Conservation (phyloP, 108 stramenopile genomes). For the Pseudonitzschia pungens region DNA sequence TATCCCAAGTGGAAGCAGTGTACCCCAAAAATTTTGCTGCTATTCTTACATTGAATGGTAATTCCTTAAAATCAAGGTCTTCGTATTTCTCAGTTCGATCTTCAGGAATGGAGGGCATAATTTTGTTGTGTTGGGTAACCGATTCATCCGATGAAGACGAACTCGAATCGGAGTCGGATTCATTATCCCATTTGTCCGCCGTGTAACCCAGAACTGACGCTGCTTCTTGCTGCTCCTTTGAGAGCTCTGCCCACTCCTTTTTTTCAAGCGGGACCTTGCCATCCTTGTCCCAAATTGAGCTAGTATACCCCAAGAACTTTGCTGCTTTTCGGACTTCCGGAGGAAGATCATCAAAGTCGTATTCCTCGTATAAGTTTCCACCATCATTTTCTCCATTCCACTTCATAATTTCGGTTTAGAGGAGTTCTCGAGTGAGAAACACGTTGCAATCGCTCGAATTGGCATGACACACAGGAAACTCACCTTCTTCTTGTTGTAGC, state of each 20-base stretch:
- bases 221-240: slow-evolving; percentile 44
- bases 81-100: slow-evolving; percentile 16
- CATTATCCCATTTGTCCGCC: slow-evolving; percentile 37
- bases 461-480: slow-evolving; percentile 3
- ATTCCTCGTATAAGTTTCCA: slow-evolving; percentile 25
- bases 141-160: slow-evolving; percentile 22
- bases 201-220: slow-evolving; percentile 43
- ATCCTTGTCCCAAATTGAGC: slow-evolving; percentile 41
- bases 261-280: slow-evolving; percentile 19
- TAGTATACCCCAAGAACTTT: slow-evolving; percentile 37
- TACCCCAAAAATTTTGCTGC: slow-evolving; percentile 46
- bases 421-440: background rate
- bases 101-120: slow-evolving; percentile 23
- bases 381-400: background rate
- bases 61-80: slow-evolving; percentile 40
- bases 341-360: slow-evolving; percentile 51
- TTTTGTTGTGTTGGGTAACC: slow-evolving; percentile 32
- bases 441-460: background rate
- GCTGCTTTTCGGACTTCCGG: slow-evolving; percentile 45
- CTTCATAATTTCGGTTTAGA: background rate
- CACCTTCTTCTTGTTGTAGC: slow-evolving; percentile 48
- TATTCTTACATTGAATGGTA: slow-evolving; percentile 42
- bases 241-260: slow-evolving; percentile 42
- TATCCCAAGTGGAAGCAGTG: slow-evolving; percentile 38
- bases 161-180: slow-evolving; percentile 8